phyloP scores from a whole-genome alignment of 176 grass and related monocot genomes.

The Cenchrus purpureus region DNA sequence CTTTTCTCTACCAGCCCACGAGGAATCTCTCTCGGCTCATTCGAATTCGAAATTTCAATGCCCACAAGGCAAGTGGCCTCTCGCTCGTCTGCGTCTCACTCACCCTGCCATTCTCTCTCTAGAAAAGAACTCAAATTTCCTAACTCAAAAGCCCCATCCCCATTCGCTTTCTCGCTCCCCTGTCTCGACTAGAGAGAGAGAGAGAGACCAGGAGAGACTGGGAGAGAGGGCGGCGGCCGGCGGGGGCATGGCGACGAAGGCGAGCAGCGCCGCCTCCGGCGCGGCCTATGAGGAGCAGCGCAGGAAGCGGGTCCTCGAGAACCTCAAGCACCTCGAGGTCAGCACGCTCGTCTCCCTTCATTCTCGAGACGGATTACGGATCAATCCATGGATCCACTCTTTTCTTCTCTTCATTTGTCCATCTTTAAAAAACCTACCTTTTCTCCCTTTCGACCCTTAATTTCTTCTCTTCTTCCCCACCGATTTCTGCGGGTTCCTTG shows the following conservation, averaged over 20 bases:
- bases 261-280: constrained; percentile 26
- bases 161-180: constrained; percentile 2
- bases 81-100: neutral
- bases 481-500: neutral
- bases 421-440: too few species aligned
- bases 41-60: constrained; percentile 50
- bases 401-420: neutral
- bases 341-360: neutral
- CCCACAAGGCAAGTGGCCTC: neutral
- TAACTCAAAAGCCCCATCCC: neutral
- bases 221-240: neutral
- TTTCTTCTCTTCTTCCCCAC: neutral
- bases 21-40: neutral
- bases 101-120: neutral
- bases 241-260: constrained; percentile 42
- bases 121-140: neutral
- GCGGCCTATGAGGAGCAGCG: constrained; percentile 82
- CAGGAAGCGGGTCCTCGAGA: constrained; percentile 74
- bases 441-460: neutral
- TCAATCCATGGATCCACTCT: neutral
- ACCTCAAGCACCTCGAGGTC: constrained; percentile 93
- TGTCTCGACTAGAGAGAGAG: neutral
- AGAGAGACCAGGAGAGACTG: neutral
- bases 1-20: too few species aligned
- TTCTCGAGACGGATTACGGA: neutral